phyloP scores from a whole-genome alignment of 345 rosid genomes.

The Euphorbia pulcherrima region DNA sequence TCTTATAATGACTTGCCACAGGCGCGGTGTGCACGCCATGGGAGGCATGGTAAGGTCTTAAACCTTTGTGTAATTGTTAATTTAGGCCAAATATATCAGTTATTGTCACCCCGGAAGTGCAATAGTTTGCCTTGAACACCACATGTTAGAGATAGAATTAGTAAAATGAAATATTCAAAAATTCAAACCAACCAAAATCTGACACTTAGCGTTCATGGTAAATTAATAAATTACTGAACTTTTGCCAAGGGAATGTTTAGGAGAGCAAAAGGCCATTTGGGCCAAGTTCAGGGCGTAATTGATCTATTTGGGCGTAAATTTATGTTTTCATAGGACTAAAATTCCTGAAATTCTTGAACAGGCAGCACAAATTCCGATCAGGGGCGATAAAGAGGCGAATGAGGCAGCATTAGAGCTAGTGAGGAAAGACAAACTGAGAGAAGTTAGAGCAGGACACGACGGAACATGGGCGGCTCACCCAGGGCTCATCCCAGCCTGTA shows the following conservation, averaged over 20 bases:
- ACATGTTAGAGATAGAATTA: no score
- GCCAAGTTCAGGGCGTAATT: no score
- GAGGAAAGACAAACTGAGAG: conserved; percentile 83
- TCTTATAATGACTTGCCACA: conserved; percentile 79
- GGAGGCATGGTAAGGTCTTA: conserved; percentile 72
- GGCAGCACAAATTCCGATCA: conserved; percentile 94
- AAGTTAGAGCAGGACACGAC: conserved; percentile 83
- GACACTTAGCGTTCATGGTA: no score
- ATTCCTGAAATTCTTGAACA: conserved; percentile 27
- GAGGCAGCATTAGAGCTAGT: conserved; percentile 80
- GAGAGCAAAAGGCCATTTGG: no score
- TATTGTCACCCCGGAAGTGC: no score
- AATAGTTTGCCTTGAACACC: no score
- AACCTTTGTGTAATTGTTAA: neutral
- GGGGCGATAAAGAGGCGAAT: conserved; percentile 72
- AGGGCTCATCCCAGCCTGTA: conserved; percentile 69
- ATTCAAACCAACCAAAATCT: no score
- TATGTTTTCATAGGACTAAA: neutral
- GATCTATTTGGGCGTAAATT: no score
- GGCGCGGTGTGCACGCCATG: conserved; percentile 91
- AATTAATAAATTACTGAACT: no score
- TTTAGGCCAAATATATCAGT: neutral
- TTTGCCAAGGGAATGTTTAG: no score
- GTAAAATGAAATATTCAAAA: no score
- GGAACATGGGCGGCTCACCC: conserved; percentile 99